Conservation (phyloP, 2,329 filamentous ascomycete genomes). For the Aspergillus clavatus region DNA sequence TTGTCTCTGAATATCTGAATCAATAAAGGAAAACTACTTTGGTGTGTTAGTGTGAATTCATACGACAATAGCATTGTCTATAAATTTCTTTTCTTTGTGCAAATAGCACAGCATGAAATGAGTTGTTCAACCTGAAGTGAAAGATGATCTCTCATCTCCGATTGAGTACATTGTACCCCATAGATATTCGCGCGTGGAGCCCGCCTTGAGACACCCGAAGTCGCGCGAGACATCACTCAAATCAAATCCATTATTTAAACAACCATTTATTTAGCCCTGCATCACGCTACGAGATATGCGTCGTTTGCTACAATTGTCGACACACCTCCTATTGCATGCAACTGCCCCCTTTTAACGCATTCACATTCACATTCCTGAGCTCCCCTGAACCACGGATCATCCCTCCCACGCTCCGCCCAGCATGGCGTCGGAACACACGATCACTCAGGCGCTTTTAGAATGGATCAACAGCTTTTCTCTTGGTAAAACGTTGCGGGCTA, state of each 20-base stretch:
- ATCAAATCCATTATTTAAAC: neutral
- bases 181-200: slow-evolving; percentile 2
- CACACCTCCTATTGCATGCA: neutral
- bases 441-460: slow-evolving; percentile 44
- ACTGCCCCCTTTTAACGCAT: slow-evolving; percentile 7
- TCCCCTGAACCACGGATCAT: slow-evolving; percentile 11
- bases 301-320: neutral
- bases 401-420: slow-evolving; percentile 17
- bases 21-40: neutral
- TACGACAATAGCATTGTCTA: neutral
- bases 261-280: neutral
- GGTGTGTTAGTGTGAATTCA: neutral
- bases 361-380: slow-evolving; percentile 22
- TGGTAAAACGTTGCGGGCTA: slow-evolving; percentile 38
- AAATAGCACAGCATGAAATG: neutral
- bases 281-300: slow-evolving; percentile 3
- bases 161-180: no score
- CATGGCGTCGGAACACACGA: slow-evolving; percentile 44
- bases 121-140: neutral
- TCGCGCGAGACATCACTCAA: slow-evolving; percentile 4
- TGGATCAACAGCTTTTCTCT: slow-evolving; percentile 46
- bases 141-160: neutral
- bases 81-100: neutral
- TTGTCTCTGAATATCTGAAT: neutral
- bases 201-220: slow-evolving; percentile 6